Evolutionary conservation across 2,329 filamentous ascomycete genomes (phyloP).

Genomic region (Fusarium citri): DNA sequence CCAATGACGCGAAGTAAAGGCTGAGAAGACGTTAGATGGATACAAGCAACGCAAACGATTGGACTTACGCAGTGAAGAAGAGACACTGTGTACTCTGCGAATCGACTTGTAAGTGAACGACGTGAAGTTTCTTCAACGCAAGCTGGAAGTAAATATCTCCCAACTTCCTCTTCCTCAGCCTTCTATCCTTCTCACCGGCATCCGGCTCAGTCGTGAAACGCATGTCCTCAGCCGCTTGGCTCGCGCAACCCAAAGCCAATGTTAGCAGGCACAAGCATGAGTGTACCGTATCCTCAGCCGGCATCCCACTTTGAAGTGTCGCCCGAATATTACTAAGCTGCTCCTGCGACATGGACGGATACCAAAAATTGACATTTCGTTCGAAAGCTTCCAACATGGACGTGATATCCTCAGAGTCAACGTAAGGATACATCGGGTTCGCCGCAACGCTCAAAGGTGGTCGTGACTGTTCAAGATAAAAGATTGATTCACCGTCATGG

Average conservation of each 20-base stretch:
- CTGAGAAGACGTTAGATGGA: constrained; percentile 4
- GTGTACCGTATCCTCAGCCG: constrained; percentile 52
- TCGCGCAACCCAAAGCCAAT: constrained; percentile 61
- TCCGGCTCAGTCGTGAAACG: constrained; percentile 30
- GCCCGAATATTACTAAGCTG: constrained; percentile 52
- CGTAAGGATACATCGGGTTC: constrained; percentile 56
- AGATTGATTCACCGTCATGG: constrained; percentile 58
- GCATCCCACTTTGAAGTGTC: constrained; percentile 50
- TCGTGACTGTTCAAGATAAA: constrained; percentile 60
- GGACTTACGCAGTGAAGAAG: constrained; percentile 61
- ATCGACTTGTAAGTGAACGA: constrained; percentile 60
- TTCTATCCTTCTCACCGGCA: constrained; percentile 47
- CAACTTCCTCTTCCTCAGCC: constrained; percentile 50
- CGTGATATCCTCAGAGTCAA: constrained; percentile 56
- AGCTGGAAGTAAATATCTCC: constrained; percentile 59
- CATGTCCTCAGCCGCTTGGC: constrained; percentile 53
- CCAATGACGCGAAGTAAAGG: constrained; percentile 62
- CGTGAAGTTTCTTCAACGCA: constrained; percentile 58
- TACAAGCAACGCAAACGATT: fast-evolving
- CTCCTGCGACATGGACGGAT: constrained; percentile 59
- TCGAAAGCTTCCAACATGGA: constrained; percentile 58
- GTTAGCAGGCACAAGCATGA: constrained; percentile 59
- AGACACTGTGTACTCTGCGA: constrained; percentile 61
- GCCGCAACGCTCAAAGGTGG: constrained; percentile 50
- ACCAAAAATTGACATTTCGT: constrained; percentile 64